Base-by-base conservation (phyloP, 805 yeast species). In the Pichia cephalocereana region DNA sequence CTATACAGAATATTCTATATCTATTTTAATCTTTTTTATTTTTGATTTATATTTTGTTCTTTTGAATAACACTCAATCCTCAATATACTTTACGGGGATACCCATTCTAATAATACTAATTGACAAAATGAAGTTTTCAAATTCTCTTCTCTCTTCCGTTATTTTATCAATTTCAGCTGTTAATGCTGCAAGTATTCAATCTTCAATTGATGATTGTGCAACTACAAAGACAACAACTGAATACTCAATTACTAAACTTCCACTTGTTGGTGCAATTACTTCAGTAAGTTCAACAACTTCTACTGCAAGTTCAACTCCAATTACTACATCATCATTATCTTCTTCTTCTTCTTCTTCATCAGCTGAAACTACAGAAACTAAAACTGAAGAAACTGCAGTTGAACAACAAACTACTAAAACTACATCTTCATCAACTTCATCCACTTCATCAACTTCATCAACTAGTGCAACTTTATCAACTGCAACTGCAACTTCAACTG, bases 191-290 rank as follows among this genome's bases (percentile, higher is more conserved):
- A 26, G 40, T 15, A 23, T 39, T 6, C 18, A 43, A 19, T 32
- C 32, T 12, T 8, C 40, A 6, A 14, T 17, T 14, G 32, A 32
- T 12, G 12, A 10, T n/a, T 43, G 46, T 38, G 30, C 54, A n/a
- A 40, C 50, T 18, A 41, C 49, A 27, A 41, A 58, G 2, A 43
- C 60, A 27, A 39, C 58, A 6, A 38, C 63, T 23, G 45, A 55
- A 15, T 48, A 58, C 15, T 26, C 50, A 14, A 44, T 36, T 48
- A 64, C 26, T 54, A 59, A 11, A 4, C 11, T 28, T 12, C 27
- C 41, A 51, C 59, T 57, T 17, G 61, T 54, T 30, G 32, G 15
- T n/a, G 6, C 41, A 34, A 14, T 34, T 15, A 26, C 43, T 23
- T 11, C 42, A 30, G 14, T 30, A 30, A 23, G 26, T 5, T 23